Percentiles rank a stretch among this genome's conserved stretches.
Evolutionary conservation across 352 stramenopile genomes (phyloP).

Genomic region (Plasmopara viticola): DNA sequence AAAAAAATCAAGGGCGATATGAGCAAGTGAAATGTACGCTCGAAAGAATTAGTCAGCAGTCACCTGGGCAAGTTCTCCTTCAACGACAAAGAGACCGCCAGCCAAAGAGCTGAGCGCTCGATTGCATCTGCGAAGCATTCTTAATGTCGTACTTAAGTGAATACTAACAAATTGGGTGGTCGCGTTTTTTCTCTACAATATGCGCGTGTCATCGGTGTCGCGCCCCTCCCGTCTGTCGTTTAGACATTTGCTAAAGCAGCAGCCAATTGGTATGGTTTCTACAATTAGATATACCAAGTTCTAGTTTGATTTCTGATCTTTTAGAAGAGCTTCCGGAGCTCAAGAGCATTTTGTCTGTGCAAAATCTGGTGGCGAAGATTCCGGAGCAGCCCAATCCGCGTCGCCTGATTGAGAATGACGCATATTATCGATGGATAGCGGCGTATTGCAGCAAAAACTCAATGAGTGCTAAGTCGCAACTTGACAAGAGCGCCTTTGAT

Average conservation of each 20-base stretch:
- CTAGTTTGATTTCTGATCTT: neutral
- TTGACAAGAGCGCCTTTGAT: conserved; percentile 43
- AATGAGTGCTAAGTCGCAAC: conserved; percentile 10
- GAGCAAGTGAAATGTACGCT: neutral
- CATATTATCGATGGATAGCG: conserved; percentile 25
- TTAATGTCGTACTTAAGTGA: conserved; percentile 11
- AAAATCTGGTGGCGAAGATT: conserved; percentile 44
- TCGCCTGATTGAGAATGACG: conserved; percentile 15
- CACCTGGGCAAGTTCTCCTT: conserved; percentile 35
- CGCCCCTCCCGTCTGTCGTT: too few species aligned
- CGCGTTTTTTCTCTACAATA: conserved; percentile 15
- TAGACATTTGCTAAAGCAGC: conserved; percentile 19
- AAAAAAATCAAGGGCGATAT: neutral
- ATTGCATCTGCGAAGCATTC: conserved; percentile 2
- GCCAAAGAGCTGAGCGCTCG: neutral
- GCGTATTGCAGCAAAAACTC: conserved; percentile 17
- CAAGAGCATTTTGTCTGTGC: conserved; percentile 43
- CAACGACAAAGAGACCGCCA: conserved; percentile 17
- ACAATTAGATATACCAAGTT: too few species aligned
- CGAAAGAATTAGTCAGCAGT: neutral
- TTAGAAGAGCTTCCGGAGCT: conserved; percentile 50
- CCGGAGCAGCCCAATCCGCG: conserved; percentile 15
- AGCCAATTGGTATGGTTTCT: conserved; percentile 22
- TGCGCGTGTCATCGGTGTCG: too few species aligned
- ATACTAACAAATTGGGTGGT: neutral